A percentile compares a stretch with the other conserved stretches of the same genome.
Conservation (phyloP, 116 monocot species). For the Iris pallida region DNA sequence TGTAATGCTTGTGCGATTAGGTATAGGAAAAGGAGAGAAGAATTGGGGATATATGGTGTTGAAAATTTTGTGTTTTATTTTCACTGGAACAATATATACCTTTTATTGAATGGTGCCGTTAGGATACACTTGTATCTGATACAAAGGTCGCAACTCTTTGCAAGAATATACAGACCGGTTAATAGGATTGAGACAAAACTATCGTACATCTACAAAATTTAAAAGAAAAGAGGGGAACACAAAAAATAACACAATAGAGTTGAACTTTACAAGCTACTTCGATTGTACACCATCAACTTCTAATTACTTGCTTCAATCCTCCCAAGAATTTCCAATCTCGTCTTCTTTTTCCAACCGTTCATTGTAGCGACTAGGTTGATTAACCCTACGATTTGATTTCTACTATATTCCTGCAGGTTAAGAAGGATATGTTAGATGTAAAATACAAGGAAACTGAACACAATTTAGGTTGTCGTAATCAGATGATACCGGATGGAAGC, state of each 20-base stretch:
- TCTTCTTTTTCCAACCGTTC: too few species aligned
- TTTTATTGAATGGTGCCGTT: too few species aligned
- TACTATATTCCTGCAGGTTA: slow-evolving; percentile 65
- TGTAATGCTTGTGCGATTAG: too few species aligned
- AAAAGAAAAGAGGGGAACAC: background rate
- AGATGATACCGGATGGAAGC: slow-evolving; percentile 62
- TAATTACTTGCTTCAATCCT: too few species aligned
- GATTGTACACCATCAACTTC: too few species aligned
- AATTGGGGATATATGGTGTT: too few species aligned
- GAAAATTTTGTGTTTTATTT: too few species aligned
- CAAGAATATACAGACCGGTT: slow-evolving; percentile 9
- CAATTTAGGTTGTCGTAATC: background rate
- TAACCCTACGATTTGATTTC: slow-evolving; percentile 70
- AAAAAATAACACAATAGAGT: slow-evolving; percentile 11
- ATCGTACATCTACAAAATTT: slow-evolving; percentile 5
- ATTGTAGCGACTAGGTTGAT: slow-evolving; percentile 81
- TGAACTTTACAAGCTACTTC: slow-evolving; percentile 24
- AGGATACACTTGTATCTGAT: too few species aligned
- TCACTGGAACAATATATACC: too few species aligned
- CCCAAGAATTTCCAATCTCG: too few species aligned
- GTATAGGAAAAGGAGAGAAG: too few species aligned
- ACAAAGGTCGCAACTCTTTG: slow-evolving; percentile 5
- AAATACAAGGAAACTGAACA: background rate
- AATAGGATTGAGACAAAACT: slow-evolving; percentile 1
- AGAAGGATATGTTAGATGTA: background rate